Base-by-base conservation (phyloP, 2,329 filamentous ascomycete genomes). In the Epichloe sibirici region DNA sequence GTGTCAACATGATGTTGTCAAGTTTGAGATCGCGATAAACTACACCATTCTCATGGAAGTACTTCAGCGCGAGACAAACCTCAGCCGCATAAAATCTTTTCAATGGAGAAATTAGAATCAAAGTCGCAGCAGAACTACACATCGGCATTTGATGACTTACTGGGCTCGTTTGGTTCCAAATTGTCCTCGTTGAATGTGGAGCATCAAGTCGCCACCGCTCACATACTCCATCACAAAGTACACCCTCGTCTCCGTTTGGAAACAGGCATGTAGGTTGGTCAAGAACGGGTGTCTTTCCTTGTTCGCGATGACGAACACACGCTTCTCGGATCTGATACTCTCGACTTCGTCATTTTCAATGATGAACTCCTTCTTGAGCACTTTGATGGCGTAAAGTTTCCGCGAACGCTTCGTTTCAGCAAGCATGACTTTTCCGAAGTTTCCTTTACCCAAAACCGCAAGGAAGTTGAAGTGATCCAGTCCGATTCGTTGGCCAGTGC, bases 221-320 rank as follows among this genome's bases (percentile, higher is more conserved):
- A 98, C 89, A 67, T 98, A 98, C 72, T 98, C 93, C 91, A 97
- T 97, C 58, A 98, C 93, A 65, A 98, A 98, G 74, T 98, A 98
- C 23, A 98, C 90, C 61, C 93, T 79, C 6, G 93, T 98, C 69
- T 98, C 93, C 0, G 93, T 98, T 72, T 98, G 93, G 79, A 98
- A 98, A 73, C 93, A 98, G 51, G 93, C 93, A 66, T 98, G 93
- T 40, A 98, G 74, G 65, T 87, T 98, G 48, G 94, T 84, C 59
- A 98, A 71, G 80, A 98, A 98, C 0, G 94, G 93, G 65, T 98
- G 93, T 13, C 88, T 83, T 66, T 97, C 93, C 67, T 95, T 90
- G 74, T 98, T 98, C 37, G 93, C 93, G 65, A 98, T 86, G 66
- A 98, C 69, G 73, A 97, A 95, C 15, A 98, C 94, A 57, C 93